Conservation (phyloP, 495 filamentous ascomycete genomes). For the Aspergillus biplanus region DNA sequence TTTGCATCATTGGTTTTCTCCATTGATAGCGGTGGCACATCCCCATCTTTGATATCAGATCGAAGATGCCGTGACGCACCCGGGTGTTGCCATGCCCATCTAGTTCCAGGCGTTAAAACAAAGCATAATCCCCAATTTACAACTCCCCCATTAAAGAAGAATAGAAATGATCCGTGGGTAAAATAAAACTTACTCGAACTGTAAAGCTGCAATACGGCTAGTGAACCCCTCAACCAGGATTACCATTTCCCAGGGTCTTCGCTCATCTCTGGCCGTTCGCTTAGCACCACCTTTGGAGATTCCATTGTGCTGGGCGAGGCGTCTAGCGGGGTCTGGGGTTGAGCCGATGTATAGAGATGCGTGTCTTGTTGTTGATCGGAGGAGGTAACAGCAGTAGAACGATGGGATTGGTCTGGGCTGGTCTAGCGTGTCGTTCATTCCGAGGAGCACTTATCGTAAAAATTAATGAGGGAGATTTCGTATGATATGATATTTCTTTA, state of each 20-base stretch:
- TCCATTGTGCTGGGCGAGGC: slow-evolving; percentile 91
- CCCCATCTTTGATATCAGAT: background rate
- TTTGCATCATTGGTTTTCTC: slow-evolving; percentile 5
- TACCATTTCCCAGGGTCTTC: slow-evolving; percentile 93
- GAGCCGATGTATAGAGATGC: slow-evolving; percentile 82
- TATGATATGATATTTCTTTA: no score
- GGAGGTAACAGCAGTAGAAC: slow-evolving; percentile 83
- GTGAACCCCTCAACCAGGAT: slow-evolving; percentile 88
- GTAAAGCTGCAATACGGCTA: slow-evolving; percentile 80
- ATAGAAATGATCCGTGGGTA: background rate
- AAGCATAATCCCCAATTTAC: no score
- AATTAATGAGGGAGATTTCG: no score
- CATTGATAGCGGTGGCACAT: background rate
- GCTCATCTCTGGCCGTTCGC: slow-evolving; percentile 64
- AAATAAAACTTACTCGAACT: slow-evolving; percentile 78
- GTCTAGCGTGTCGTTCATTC: slow-evolving; percentile 26
- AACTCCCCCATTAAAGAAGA: background rate
- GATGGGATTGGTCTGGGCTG: slow-evolving; percentile 60
- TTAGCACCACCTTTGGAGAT: slow-evolving; percentile 74
- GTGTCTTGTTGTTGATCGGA: slow-evolving; percentile 74
- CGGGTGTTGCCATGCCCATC: slow-evolving; percentile 92
- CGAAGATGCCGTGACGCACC: slow-evolving; percentile 75
- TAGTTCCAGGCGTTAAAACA: slow-evolving; percentile 29
- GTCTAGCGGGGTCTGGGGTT: slow-evolving; percentile 81
- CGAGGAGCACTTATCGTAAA: background rate